Evolutionary conservation across 2,329 filamentous ascomycete genomes (phyloP).

Genomic region (Exophiala aquamarina): DNA sequence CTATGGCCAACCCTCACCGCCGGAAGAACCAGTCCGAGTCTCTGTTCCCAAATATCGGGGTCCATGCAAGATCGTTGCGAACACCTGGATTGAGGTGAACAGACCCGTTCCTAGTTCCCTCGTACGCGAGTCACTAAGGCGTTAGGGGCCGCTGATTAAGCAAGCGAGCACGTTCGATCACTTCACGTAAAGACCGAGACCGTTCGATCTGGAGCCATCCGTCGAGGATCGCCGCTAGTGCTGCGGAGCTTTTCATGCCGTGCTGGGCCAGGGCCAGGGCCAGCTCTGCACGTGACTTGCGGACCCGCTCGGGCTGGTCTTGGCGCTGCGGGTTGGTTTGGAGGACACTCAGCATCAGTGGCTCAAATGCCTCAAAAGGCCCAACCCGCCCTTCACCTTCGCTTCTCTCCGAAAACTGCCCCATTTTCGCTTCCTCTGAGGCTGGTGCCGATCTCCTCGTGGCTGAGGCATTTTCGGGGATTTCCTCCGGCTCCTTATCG

Average conservation of each 20-base stretch:
- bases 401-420: background rate
- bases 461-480: conserved; percentile 21
- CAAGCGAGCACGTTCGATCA: conserved; percentile 18
- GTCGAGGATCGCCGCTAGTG: conserved; percentile 28
- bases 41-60: background rate
- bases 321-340: conserved; percentile 14
- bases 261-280: conserved; percentile 17
- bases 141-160: background rate
- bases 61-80: no score
- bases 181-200: conserved; percentile 34
- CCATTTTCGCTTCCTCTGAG: background rate
- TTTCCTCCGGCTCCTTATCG: conserved; percentile 10
- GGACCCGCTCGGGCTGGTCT: conserved; percentile 19
- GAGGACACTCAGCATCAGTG: conserved; percentile 21
- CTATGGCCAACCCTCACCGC: background rate
- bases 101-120: no score
- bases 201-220: conserved; percentile 41
- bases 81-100: no score
- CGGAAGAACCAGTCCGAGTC: background rate
- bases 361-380: conserved; percentile 19
- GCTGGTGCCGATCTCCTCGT: conserved; percentile 10
- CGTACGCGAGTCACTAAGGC: no score
- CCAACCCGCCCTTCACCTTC: conserved; percentile 4
- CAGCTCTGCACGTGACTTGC: conserved; percentile 25
- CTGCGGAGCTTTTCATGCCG: conserved; percentile 9